Conservation (phyloP, 2,329 filamentous ascomycete genomes). For the Penicillium sp. region DNA sequence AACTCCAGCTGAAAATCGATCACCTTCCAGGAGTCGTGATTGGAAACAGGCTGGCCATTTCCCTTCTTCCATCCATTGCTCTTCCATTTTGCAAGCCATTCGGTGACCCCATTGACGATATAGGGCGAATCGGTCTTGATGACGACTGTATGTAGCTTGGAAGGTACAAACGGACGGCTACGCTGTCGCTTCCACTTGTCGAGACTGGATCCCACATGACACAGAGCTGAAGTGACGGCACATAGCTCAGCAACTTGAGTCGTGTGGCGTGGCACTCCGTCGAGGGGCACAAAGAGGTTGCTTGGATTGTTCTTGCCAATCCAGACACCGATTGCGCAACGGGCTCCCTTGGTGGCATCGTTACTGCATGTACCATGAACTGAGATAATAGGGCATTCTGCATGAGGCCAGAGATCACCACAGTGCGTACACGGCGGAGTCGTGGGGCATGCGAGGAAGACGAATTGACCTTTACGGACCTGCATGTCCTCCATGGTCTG, state of each 20-base stretch:
- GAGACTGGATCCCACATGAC: not conserved
- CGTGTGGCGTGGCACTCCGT: slow-evolving; percentile 9
- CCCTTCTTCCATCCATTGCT: slow-evolving; percentile 25
- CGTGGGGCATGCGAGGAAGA: not conserved
- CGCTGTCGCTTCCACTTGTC: not conserved
- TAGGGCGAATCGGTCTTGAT: slow-evolving; percentile 36
- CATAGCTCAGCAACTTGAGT: slow-evolving; percentile 17
- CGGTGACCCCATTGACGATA: slow-evolving; percentile 29
- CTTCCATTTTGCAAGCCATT: slow-evolving; percentile 32
- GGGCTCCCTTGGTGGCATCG: not conserved
- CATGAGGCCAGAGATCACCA: not conserved
- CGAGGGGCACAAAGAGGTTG: slow-evolving; percentile 6
- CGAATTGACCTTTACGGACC: not conserved
- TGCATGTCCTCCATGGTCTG: not conserved
- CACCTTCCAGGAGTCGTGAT: slow-evolving; percentile 21
- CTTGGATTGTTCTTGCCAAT: not conserved
- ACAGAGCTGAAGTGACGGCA: slow-evolving; percentile 15
- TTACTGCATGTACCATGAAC: not conserved
- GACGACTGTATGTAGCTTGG: slow-evolving; percentile 8
- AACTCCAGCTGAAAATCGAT: slow-evolving; percentile 16
- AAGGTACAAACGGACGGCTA: not conserved
- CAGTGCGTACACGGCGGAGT: not conserved
- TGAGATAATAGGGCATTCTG: not conserved
- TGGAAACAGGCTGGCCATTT: slow-evolving; percentile 20
- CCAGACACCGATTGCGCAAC: not conserved